These are phyloP conservation scores for Leucocoprinus leucothites DNA, from an alignment of 768 basidiomycete genomes.

Conservation along the genomic window DNA sequence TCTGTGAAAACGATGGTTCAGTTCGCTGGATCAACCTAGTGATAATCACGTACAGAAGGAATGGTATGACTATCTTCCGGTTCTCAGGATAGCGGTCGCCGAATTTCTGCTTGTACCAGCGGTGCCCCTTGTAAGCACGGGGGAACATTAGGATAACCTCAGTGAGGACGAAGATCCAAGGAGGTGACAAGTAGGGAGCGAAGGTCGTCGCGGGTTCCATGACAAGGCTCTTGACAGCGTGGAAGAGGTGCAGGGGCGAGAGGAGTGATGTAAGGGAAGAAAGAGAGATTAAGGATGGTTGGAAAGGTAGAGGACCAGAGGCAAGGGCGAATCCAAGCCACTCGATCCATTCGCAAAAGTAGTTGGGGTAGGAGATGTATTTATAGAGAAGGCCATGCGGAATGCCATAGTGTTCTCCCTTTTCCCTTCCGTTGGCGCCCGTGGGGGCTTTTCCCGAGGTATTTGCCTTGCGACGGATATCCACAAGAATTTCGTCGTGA, in stretches of 20 bases:
- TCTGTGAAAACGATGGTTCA: no score
- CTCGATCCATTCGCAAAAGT: constrained; percentile 93
- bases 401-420: constrained; percentile 66
- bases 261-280: constrained; percentile 15
- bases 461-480: constrained; percentile 67
- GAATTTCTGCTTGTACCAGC: constrained; percentile 82
- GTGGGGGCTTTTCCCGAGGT: constrained; percentile 10
- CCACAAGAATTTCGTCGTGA: constrained; percentile 88
- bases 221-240: constrained; percentile 11
- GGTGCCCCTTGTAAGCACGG: constrained; percentile 75
- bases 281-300: constrained; percentile 17
- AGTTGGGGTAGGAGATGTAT: constrained; percentile 89
- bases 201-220: constrained; percentile 30
- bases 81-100: constrained; percentile 72
- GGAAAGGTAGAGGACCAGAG: constrained; percentile 48
- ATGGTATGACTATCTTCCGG: constrained; percentile 78
- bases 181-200: constrained; percentile 53
- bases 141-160: constrained; percentile 82
- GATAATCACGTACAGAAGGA: constrained; percentile 44
- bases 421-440: not conserved
- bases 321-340: constrained; percentile 89
- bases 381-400: constrained; percentile 76
- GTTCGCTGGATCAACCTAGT: no score
- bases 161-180: constrained; percentile 74
- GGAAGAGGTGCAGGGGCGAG: constrained; percentile 5